Percentiles rank a stretch among this genome's conserved stretches.
phyloP scores from a whole-genome alignment of 805 yeast species.

The Scheffersomyces ergatensis region DNA sequence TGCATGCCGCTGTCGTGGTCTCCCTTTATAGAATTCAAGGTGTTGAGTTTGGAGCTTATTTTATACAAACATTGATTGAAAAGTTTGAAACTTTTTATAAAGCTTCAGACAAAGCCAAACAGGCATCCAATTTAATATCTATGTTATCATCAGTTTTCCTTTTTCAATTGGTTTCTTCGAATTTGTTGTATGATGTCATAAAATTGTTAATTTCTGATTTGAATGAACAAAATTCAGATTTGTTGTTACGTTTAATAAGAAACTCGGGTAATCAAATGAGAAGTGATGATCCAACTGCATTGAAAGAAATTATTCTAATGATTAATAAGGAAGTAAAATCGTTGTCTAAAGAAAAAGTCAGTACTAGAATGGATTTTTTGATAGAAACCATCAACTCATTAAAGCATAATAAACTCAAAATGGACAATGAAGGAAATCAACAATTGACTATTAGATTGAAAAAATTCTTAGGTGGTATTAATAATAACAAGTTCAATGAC shows the following conservation, averaged over 20 bases:
- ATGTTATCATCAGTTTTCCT: constrained; percentile 74
- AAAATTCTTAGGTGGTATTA: constrained; percentile 58
- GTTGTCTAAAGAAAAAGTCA: constrained; percentile 34
- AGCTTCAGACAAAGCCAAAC: constrained; percentile 32
- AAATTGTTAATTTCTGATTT: constrained; percentile 50
- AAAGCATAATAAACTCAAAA: constrained; percentile 78
- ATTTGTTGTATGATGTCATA: constrained; percentile 75
- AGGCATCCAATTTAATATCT: constrained; percentile 66
- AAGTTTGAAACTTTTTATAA: constrained; percentile 48
- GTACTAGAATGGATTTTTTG: constrained; percentile 74
- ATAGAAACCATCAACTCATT: constrained; percentile 82
- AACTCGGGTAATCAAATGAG: constrained; percentile 83
- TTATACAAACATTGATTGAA: constrained; percentile 79
- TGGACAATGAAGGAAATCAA: constrained; percentile 48
- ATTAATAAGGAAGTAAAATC: constrained; percentile 48
- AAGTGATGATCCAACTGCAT: constrained; percentile 82
- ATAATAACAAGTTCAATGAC: constrained; percentile 51
- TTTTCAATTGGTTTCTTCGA: constrained; percentile 72
- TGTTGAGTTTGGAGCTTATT: constrained; percentile 83
- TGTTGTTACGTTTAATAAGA: constrained; percentile 67
- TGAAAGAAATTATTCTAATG: constrained; percentile 70
- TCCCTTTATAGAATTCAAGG: constrained; percentile 80
- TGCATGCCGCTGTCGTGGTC: constrained; percentile 74
- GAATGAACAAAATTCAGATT: constrained; percentile 72
- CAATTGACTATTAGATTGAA: constrained; percentile 57